These are phyloP conservation scores for Solanum boliviense DNA, from an alignment of 257 asterid species.

Conservation along the genomic window DNA sequence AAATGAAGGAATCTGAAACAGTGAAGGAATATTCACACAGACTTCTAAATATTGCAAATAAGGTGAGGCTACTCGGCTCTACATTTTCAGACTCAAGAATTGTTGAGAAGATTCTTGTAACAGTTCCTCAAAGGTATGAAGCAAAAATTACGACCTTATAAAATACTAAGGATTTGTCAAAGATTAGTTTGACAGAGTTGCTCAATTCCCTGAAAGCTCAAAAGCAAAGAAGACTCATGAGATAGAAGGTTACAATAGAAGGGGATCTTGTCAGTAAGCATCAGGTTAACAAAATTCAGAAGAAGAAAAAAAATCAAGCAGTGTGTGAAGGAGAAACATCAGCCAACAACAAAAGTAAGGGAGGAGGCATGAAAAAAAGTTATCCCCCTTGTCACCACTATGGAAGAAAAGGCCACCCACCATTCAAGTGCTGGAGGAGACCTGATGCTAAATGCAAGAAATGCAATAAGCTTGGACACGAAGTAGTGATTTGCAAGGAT, in stretches of 20 bases:
- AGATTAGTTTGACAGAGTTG: neutral
- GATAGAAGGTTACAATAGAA: neutral
- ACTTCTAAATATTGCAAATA: neutral
- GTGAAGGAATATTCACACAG: neutral
- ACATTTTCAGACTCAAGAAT: neutral
- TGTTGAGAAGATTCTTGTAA: neutral
- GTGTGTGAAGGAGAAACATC: neutral
- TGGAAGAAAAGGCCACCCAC: neutral
- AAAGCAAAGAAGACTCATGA: neutral
- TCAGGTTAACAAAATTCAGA: neutral
- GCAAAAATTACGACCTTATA: neutral
- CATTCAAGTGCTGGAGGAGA: neutral
- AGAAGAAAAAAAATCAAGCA: neutral
- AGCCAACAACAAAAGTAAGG: neutral
- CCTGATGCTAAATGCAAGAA: neutral
- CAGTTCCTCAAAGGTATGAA: neutral
- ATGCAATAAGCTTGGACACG: neutral
- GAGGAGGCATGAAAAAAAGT: neutral
- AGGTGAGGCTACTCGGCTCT: neutral
- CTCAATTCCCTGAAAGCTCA: neutral
- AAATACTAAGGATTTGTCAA: neutral
- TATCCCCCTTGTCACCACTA: neutral
- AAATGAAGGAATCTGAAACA: too few relatives aligned
- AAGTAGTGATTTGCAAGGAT: neutral
- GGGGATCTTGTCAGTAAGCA: neutral